Evolutionary conservation across 163 green algal species (phyloP).

Genomic region (Chlorella variabilis): DNA sequence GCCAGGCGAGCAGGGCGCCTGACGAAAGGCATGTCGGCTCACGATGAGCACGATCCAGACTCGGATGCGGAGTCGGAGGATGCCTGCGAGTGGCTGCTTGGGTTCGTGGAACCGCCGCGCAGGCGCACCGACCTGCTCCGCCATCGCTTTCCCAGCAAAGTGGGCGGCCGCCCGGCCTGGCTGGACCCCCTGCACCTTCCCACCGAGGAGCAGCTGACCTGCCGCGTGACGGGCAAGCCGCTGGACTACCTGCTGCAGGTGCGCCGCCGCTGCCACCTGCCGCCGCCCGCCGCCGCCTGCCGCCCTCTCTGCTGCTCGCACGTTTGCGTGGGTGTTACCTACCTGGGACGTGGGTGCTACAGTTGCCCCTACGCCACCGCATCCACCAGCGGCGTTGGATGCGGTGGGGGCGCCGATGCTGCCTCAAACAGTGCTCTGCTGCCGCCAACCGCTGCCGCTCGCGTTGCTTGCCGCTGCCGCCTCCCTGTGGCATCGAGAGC

Average conservation of each 20-base stretch:
- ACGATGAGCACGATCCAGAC: neutral
- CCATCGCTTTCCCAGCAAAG: constrained; percentile 85
- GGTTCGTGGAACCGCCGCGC: constrained; percentile 67
- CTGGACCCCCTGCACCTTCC: constrained; percentile 83
- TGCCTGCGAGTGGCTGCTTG: constrained; percentile 62
- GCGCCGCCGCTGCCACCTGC: neutral
- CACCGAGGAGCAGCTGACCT: constrained; percentile 65
- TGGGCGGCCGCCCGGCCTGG: constrained; percentile 84
- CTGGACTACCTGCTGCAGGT: constrained; percentile 81
- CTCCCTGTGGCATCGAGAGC: neutral
- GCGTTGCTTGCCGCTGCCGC: no score
- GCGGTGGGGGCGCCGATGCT: no score
- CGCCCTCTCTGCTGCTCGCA: neutral
- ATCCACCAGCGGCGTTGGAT: no score
- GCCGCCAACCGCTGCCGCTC: neutral
- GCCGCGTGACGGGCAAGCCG: constrained; percentile 52
- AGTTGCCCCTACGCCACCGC: no score
- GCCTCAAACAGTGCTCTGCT: no score
- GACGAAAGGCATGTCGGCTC: neutral
- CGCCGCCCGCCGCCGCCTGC: no score
- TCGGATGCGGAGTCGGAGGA: constrained; percentile 1
- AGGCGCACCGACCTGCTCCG: constrained; percentile 62
- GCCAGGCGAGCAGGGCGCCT: no score
- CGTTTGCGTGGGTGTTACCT: no score
- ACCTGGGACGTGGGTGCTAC: no score